Evolutionary conservation across 2,329 filamentous ascomycete genomes (phyloP).

Genomic region (Gnomoniopsis sp.): DNA sequence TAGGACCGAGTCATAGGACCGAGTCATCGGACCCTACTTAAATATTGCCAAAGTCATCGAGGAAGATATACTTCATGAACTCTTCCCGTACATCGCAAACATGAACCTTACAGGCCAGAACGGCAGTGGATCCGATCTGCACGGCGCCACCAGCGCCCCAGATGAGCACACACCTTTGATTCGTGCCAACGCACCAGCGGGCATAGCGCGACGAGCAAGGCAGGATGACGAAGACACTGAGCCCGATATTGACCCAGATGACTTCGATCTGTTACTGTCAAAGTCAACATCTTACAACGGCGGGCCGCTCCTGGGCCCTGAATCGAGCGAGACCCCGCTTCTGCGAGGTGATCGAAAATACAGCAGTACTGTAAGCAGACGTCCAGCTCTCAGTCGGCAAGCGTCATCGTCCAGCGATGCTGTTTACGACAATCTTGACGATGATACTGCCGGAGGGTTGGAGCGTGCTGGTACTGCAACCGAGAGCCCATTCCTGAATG

Average conservation of each 20-base stretch:
- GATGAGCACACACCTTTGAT: conserved; percentile 16
- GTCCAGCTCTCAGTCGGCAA: conserved; percentile 6
- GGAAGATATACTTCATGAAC: background rate
- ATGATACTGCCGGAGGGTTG: background rate
- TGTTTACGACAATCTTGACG: conserved; percentile 1
- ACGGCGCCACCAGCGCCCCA: background rate
- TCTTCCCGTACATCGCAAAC: background rate
- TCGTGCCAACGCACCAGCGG: background rate
- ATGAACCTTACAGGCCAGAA: background rate
- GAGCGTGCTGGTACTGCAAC: background rate
- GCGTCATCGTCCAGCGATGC: conserved; percentile 6
- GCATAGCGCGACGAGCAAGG: background rate
- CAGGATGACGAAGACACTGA: conserved; percentile 4
- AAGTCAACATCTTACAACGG: conserved; percentile 35
- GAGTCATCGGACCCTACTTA: background rate
- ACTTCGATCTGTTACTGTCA: conserved; percentile 35
- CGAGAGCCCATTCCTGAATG: conserved; percentile 36
- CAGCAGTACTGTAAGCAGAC: conserved; percentile 21
- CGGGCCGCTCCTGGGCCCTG: conserved; percentile 38
- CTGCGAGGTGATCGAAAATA: conserved; percentile 32
- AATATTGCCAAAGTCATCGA: background rate
- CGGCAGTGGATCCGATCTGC: background rate
- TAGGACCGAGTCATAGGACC: background rate
- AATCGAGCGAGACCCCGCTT: conserved; percentile 37
- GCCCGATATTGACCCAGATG: conserved; percentile 29